These are phyloP conservation scores for Spencermartinsiella europaea DNA, from an alignment of 805 yeast genomes.

Conservation along the genomic window DNA sequence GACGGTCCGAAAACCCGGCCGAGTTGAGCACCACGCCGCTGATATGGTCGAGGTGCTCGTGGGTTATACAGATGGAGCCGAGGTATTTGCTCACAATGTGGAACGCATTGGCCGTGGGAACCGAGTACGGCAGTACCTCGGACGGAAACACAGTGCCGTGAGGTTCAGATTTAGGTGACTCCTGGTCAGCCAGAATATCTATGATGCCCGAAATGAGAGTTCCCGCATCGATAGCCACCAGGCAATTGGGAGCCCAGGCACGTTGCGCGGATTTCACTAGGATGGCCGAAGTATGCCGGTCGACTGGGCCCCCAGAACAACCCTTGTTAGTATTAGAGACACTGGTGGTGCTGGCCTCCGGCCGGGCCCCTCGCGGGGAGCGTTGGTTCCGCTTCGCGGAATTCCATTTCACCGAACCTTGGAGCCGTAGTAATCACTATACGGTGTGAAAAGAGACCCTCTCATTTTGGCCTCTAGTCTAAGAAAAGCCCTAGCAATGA, in stretches of 20 bases:
- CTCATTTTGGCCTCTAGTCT: too few species aligned
- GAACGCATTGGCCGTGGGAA: constrained; percentile 20
- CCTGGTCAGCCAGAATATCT: constrained; percentile 32
- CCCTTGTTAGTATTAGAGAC: constrained; percentile 42
- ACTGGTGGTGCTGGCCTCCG: too few species aligned
- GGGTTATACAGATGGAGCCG: constrained; percentile 49
- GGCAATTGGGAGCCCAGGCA: constrained; percentile 39
- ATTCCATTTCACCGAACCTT: too few species aligned
- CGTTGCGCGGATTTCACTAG: constrained; percentile 52
- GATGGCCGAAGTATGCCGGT: constrained; percentile 61
- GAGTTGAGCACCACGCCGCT: constrained; percentile 65
- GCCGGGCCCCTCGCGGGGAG: too few species aligned
- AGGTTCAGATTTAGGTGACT: background rate
- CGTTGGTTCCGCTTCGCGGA: too few species aligned
- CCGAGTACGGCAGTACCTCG: constrained; percentile 4
- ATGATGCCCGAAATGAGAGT: constrained; percentile 56
- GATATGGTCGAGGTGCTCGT: constrained; percentile 82
- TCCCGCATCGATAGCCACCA: constrained; percentile 76
- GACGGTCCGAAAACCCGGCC: constrained; percentile 41
- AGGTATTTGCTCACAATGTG: constrained; percentile 24
- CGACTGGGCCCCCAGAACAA: constrained; percentile 81
- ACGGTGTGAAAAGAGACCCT: too few species aligned
- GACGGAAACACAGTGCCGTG: constrained; percentile 2
- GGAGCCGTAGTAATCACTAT: too few species aligned
- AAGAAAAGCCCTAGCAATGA: too few species aligned